phyloP scores from a whole-genome alignment of 2,329 filamentous ascomycete genomes.

The Colletotrichum sp. region DNA sequence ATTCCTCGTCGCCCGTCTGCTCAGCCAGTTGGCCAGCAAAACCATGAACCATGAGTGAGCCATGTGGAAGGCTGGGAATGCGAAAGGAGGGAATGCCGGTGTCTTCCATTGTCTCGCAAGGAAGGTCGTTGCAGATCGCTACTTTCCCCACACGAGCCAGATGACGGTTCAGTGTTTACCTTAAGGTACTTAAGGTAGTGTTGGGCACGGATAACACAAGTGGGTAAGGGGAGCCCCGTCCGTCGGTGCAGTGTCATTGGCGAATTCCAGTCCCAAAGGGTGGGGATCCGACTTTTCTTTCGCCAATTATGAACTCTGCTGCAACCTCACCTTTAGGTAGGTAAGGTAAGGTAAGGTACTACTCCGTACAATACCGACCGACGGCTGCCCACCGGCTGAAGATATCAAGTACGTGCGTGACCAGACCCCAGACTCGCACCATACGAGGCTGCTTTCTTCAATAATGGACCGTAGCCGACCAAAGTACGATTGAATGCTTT shows the following conservation, averaged over 20 bases:
- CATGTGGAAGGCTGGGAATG: background rate
- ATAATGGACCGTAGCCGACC: background rate
- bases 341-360: too few species aligned
- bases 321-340: background rate
- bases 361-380: background rate
- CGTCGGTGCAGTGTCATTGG: too few species aligned
- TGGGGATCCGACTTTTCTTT: too few species aligned
- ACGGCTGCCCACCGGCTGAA: background rate
- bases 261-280: too few species aligned
- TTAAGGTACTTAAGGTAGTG: too few species aligned
- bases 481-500: background rate
- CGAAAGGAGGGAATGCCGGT: background rate
- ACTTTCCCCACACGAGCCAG: constrained; percentile 1
- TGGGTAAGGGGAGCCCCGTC: background rate
- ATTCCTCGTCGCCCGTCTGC: background rate
- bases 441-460: background rate
- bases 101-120: background rate
- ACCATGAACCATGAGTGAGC: background rate
- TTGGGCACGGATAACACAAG: background rate
- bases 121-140: background rate
- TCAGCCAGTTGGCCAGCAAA: background rate
- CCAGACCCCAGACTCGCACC: background rate
- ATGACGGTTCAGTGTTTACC: background rate
- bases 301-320: constrained; percentile 5
- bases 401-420: background rate